Base-by-base conservation (phyloP, 2,329 filamentous ascomycete species). In the Pseudocercospora fijiensis region DNA sequence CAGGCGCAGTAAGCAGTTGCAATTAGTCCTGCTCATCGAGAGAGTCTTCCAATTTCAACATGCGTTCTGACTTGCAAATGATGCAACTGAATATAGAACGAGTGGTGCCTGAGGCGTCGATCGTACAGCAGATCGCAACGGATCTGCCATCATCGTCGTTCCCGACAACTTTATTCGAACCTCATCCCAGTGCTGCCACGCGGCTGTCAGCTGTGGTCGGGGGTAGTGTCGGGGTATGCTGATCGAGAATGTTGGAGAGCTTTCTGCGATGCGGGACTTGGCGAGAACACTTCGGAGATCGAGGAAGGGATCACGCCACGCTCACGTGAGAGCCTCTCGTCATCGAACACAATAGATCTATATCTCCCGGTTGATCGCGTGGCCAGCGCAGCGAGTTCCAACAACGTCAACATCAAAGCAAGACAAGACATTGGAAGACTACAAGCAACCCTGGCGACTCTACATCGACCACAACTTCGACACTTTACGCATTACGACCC, bases 201-300 rank as follows among this genome's bases (percentile, higher is more conserved):
- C 49, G 45, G 45, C 18, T 24, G 45, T 49, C 8, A 10, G 45
- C 3, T 47, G 43, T 20, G 18, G 7, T 22, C 9, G n/a, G n/a
- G n/a, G 24, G 7, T 47, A 26, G 3, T 6, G 2, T 52, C 24
- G 26, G 49, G 22, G 18, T 53, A 24, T 49, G 24, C 45, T 30
- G 49, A 27, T 56, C 53, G 53, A 56, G 53, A 56, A 56, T 33
- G 28, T 26, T 33, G 53, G 24, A 41, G 53, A 56, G 27, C 16
- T 41, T 56, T 56, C 53, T 56, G 7, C 28, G 49, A 53, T 53
- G 24, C 53, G 53, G 16, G 53, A 37, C 53, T 18, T 37, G 10
- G 24, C 28, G 53, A 56, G 53, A 56, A 56, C 13, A 24, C 27
- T 41, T 26, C 43, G 43, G 57, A 59, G 26, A 51, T 33, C 41